Evolutionary conservation across 495 filamentous ascomycete species (phyloP), one percentile per base, ranked within the genome.

Genomic region (Symbiotaphrina buchneri): DNA sequence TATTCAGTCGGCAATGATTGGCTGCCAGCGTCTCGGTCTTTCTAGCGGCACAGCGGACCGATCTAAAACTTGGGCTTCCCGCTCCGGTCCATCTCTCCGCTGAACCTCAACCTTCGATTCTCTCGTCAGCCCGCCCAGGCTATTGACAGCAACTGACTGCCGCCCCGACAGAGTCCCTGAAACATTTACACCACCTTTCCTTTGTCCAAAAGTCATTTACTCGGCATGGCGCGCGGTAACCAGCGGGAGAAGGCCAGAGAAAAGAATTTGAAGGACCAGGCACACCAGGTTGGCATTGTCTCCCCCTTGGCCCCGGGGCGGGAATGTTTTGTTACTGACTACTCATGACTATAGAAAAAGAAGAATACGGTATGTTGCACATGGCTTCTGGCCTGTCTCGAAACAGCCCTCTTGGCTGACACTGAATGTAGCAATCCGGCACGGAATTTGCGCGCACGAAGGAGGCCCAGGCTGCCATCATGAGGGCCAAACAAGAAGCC

Each of bases 211-310:
- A 25, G 22, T 25, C 22, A n/a, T 15, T 34, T 25, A 23, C 16
- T 23, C 25, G 13, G 19, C 21, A 93, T 93, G 83, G 69, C 83
- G 35, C 77, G 83, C 48, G 83, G 83, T 40, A 94, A 94, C 47
- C 83, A 94, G 61, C 69, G 83, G 45, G 82, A 92, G 33, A 77
- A 76, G 51, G 78, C 74, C 44, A 76, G 83, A 36, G 74, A 77
- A 52, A 82, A 81, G 54, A 72, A 61, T 44, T 63, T 67, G 48
- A 80, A 84, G 59, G 67, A 68, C 46, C 46, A 56, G 30, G 54
- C 61, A 18, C 38, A 46, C 15, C 36, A 54, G 52, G 73, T 75
- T 54, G 44, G n/a, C n/a, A n/a, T n/a, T n/a, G n/a, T n/a, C n/a
- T 43, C 30, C 28, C n/a, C 40, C 32, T 19, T 11, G 16, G 23